Percentiles rank a stretch among this genome's conserved stretches.
Evolutionary conservation across 1,284 basidiomycete species (phyloP).

Genomic region (Bondarzewia mesenterica): DNA sequence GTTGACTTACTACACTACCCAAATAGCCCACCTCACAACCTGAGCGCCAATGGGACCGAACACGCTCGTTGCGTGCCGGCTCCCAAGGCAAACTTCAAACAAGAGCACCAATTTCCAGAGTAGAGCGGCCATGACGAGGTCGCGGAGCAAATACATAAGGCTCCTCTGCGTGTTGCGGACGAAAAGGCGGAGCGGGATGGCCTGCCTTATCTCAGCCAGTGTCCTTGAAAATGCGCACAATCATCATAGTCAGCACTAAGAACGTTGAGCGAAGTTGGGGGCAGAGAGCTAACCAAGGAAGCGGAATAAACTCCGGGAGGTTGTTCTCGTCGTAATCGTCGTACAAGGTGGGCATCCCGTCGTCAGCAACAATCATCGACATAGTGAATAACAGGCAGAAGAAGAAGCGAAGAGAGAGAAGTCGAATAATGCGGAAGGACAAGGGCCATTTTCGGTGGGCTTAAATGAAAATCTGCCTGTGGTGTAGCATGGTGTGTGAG

Average conservation of each 20-base stretch:
- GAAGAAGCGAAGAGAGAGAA: background rate
- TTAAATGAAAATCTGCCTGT: no score
- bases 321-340: background rate
- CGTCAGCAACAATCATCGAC: background rate
- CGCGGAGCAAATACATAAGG: slow-evolving; percentile 26
- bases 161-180: slow-evolving; percentile 19
- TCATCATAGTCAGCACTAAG: background rate
- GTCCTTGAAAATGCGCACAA: background rate
- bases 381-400: background rate
- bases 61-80: background rate
- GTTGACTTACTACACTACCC: background rate
- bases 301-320: background rate
- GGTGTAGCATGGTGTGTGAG: no score
- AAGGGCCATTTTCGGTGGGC: background rate
- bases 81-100: slow-evolving; percentile 39
- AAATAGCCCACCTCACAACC: background rate
- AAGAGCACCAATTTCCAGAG: slow-evolving; percentile 35
- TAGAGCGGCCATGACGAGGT: slow-evolving; percentile 36
- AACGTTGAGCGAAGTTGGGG: background rate
- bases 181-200: slow-evolving; percentile 36
- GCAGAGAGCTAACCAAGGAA: background rate
- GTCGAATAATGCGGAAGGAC: background rate
- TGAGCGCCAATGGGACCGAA: background rate
- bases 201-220: slow-evolving; percentile 39
- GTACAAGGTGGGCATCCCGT: background rate